Conservation (phyloP, 164 flowering plant genomes). For the Magnolia changhungtana region DNA sequence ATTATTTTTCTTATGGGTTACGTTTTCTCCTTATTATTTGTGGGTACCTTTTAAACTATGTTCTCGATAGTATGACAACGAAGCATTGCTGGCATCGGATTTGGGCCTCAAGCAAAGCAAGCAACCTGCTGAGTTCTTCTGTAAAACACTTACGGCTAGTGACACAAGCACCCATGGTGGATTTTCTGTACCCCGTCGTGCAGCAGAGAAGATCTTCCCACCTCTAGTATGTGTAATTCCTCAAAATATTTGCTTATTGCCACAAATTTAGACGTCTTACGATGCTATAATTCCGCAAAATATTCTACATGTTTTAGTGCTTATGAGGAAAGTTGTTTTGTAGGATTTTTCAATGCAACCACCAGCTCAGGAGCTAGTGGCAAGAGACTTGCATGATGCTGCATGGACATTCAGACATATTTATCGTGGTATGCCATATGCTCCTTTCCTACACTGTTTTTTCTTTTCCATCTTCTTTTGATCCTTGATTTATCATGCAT, state of each 20-base stretch:
- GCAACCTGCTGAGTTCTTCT: conserved; percentile 90
- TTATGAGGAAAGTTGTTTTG: conserved; percentile 16
- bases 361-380: conserved; percentile 82
- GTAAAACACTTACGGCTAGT: conserved; percentile 96
- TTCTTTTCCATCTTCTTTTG: neutral
- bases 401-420: conserved; percentile 92
- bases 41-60: neutral
- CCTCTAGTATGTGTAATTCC: conserved; percentile 54
- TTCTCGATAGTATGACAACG: conserved; percentile 68
- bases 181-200: conserved; percentile 96
- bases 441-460: neutral
- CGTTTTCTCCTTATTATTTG: neutral
- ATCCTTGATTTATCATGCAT: neutral
- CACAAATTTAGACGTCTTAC: neutral
- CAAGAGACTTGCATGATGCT: conserved; percentile 81
- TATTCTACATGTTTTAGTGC: conserved; percentile 5
- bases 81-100: conserved; percentile 80
- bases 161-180: conserved; percentile 99
- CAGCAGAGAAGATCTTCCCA: conserved; percentile 96
- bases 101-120: conserved; percentile 81
- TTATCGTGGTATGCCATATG: conserved; percentile 65
- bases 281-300: neutral
- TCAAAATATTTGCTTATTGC: neutral
- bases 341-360: conserved; percentile 97
- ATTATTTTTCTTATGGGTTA: neutral